Base-by-base conservation (phyloP, 345 rosid genomes). In the Salix koriyanagi region DNA sequence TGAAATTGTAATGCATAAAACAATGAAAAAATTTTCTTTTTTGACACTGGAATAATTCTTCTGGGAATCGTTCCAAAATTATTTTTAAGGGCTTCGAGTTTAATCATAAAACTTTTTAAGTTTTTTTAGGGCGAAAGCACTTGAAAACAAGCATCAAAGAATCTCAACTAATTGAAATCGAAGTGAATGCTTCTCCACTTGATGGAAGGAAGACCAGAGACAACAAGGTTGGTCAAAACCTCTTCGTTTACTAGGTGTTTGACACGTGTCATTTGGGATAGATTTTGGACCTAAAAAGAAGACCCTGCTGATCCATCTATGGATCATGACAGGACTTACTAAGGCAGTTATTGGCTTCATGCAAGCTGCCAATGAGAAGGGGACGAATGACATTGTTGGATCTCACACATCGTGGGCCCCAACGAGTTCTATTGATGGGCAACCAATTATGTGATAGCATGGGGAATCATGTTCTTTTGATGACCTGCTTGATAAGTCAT, bases 291-390 rank as follows among this genome's bases (percentile, higher is more conserved):
- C 44, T 8, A 36, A 19, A 16, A 36, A 32, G 18, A 7, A 19
- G 34, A 32, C 36, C 41, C 13, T 60, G 5, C 16, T 28, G 37
- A 46, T 77, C 52, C 11, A 69, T 64, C 60, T 77, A 62, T 64
- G 23, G 80, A 77, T 46, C 58, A 46, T 21, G 74, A 62, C 50
- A 76, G 60, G 69, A 69, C n/a, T 69, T 39, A 3, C 46, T 12
- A 19, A 14, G 44, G 69, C 5, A 66, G 46, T 26, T 66, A 34
- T 66, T 66, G 44, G 13, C 7, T 68, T 28, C 25, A 39, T 13
- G 8, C 68, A 6, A 32, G 41, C n/a, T 32, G 37, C 69, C 19
- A 32, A 16, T 32, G 34, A 32, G 69, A 18, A 65, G 42, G 69
- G 41, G 32, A 65, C 41, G n/a, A 65, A 65, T 65, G 42, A 7